phyloP scores from a whole-genome alignment of 768 basidiomycete species.

The Daedaleopsis sinensis region DNA sequence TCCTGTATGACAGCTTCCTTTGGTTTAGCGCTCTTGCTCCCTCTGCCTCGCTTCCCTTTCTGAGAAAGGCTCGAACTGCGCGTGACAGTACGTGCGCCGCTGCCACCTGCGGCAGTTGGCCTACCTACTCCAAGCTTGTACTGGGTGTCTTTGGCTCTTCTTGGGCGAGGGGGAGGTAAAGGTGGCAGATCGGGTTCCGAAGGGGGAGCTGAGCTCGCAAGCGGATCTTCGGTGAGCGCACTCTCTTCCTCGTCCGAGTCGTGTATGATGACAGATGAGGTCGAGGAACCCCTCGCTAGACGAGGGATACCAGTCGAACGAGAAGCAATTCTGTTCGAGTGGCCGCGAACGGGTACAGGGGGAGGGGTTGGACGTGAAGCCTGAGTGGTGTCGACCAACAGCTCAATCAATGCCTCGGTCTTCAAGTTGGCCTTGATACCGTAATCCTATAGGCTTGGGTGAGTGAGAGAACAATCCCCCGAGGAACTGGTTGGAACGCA shows the following conservation, averaged over 20 bases:
- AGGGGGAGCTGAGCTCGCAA: conserved; percentile 5
- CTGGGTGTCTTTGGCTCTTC: conserved; percentile 76
- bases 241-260: conserved; percentile 50
- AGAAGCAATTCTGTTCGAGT: conserved; percentile 38
- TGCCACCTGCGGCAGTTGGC: conserved; percentile 65
- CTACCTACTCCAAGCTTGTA: conserved; percentile 71
- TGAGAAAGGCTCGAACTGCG: conserved; percentile 56
- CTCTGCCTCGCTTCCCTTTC: conserved; percentile 48
- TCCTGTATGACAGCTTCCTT: conserved; percentile 59
- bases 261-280: conserved; percentile 41
- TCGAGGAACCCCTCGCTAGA: conserved; percentile 30
- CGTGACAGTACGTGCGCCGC: conserved; percentile 66
- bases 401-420: conserved; percentile 76
- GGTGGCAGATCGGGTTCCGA: conserved; percentile 22
- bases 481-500: conserved; percentile 27
- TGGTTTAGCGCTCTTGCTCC: conserved; percentile 52
- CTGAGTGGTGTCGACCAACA: conserved; percentile 55
- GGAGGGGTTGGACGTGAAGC: conserved; percentile 26
- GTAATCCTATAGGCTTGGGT: conserved; percentile 54
- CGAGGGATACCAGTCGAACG: conserved; percentile 29
- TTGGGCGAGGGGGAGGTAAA: conserved; percentile 45
- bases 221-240: conserved; percentile 24
- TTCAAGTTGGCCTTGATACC: conserved; percentile 85
- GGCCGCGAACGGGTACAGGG: conserved; percentile 30
- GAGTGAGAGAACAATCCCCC: conserved; percentile 2